Evolutionary conservation across 2,329 filamentous ascomycete genomes (phyloP), one percentile per base, ranked within the genome.

Genomic region (Ophiocordyceps camponoti-saundersi): DNA sequence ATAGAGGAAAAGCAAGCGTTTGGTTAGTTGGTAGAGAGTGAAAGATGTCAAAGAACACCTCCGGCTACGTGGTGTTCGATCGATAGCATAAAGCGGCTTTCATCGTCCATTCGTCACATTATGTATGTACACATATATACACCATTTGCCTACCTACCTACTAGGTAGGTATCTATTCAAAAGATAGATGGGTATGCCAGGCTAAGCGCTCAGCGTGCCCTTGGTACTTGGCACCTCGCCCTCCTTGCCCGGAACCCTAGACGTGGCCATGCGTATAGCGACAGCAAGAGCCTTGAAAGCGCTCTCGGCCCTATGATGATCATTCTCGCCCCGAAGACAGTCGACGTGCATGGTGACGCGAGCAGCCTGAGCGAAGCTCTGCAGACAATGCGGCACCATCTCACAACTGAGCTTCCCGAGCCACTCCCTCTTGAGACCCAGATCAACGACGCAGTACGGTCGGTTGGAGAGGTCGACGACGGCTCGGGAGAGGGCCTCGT

Each of bases 171-270:
- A 21, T 2, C 8, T 13, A 22, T 12, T 5, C 18, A 20, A 29
- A 16, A 43, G 23, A 29, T 15, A 29, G 20, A 12, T 6, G 21
- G 21, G 18, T 15, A 23, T 3, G 7, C 20, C 12, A 12, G 22
- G 11, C 29, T 36, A 80, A 16, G 75, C 75, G 57, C 70, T 79
- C 64, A 95, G 63, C 32, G 94, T 94, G 12, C 90, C 90, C 75
- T 96, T 96, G 10, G 90, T 96, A 68, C 89, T 95, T 46, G 89
- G 85, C 23, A 96, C 80, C 71, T 98, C 92, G 3, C 87, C 88
- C 65, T 93, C 88, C 61, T 83, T 82, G 12, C 86, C 87, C 41
- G 78, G 76, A 30, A 90, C 79, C 55, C 79, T 74, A 45, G 75
- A 74, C 44, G 81, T 90, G 11, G 92, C 92, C 63, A 76, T 75